Evolutionary conservation across 805 yeast species (phyloP).

Genomic region (Kuraishia ogatae): DNA sequence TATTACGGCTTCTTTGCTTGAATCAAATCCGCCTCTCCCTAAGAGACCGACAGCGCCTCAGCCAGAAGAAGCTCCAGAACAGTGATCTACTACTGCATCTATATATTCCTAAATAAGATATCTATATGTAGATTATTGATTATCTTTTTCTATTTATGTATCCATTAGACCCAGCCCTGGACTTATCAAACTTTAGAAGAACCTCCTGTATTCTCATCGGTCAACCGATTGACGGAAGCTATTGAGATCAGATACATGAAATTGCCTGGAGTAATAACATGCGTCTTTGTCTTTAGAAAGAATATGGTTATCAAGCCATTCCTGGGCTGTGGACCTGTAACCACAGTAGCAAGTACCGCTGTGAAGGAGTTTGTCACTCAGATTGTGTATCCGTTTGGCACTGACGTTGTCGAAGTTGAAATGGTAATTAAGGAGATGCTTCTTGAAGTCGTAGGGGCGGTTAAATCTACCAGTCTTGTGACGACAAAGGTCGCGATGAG

Average conservation of each 20-base stretch:
- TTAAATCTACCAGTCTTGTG: conserved; percentile 58
- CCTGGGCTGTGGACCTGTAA: conserved; percentile 33
- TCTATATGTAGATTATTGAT: not conserved
- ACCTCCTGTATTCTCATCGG: not conserved
- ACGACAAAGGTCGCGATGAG: conserved; percentile 43
- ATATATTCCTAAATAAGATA: no score
- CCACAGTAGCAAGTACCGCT: conserved; percentile 52
- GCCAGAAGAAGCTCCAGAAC: not conserved
- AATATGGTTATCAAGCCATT: conserved; percentile 51
- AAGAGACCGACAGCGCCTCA: not conserved
- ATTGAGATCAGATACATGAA: not conserved
- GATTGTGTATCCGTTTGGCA: conserved; percentile 35
- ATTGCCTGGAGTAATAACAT: not conserved
- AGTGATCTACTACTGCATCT: not conserved
- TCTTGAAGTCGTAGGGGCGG: conserved; percentile 61
- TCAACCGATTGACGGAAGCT: not conserved
- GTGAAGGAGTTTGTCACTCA: conserved; percentile 42
- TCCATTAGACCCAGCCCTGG: not conserved
- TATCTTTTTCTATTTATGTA: not conserved
- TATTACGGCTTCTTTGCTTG: not conserved
- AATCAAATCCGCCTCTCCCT: not conserved
- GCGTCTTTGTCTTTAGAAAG: conserved; percentile 16
- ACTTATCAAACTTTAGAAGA: no score
- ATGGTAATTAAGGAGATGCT: conserved; percentile 54
- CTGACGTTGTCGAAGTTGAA: conserved; percentile 42